phyloP scores from a whole-genome alignment of 345 rosid genomes.

The Theobroma cacao region DNA sequence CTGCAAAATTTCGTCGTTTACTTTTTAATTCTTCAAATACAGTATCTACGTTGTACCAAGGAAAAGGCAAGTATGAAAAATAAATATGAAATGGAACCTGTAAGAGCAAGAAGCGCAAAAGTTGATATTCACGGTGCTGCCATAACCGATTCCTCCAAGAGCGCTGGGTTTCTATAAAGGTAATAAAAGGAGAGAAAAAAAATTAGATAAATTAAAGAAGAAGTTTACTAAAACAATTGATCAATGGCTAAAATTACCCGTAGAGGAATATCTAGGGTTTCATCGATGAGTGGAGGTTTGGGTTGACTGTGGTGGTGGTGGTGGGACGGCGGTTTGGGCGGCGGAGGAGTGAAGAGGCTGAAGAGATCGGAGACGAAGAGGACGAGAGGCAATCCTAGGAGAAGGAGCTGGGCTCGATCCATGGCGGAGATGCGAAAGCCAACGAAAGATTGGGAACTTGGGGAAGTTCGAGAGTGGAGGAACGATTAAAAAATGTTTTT shows the following conservation, averaged over 20 bases:
- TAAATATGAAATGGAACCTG: conserved; percentile 30
- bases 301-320: conserved; percentile 40
- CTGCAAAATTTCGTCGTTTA: conserved; percentile 25
- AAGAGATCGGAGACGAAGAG: conserved; percentile 62
- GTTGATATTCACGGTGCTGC: conserved; percentile 60
- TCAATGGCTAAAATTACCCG: conserved; percentile 32
- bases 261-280: conserved; percentile 43
- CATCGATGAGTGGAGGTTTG: conserved; percentile 23
- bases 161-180: conserved; percentile 39
- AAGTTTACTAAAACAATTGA: neutral
- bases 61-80: neutral
- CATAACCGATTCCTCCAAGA: conserved; percentile 56
- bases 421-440: neutral
- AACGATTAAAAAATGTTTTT: too few relatives aligned
- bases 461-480: neutral
- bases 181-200: neutral
- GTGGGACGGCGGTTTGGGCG: conserved; percentile 36
- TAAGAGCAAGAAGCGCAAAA: conserved; percentile 89
- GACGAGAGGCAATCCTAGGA: conserved; percentile 62
- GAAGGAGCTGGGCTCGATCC: conserved; percentile 36
- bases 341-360: conserved; percentile 72
- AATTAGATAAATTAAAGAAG: neutral
- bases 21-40: neutral
- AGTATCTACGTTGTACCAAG: neutral
- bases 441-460: neutral